Conservation (phyloP, 192 early-diverging fungal genomes). For the Umbelopsis ramanniana region DNA sequence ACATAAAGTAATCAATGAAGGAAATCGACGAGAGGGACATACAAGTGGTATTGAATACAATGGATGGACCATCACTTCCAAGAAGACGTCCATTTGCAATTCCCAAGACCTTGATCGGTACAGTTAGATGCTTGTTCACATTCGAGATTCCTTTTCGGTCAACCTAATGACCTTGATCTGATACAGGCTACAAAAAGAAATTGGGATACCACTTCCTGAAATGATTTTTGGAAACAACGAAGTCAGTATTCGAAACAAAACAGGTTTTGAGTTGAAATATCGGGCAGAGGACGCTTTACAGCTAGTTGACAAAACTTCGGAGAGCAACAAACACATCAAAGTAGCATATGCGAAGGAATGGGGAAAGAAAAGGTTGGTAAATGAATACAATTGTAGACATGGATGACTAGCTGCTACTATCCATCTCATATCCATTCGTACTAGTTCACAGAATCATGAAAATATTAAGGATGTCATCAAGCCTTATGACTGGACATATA, state of each 20-base stretch:
- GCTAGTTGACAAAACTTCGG: constrained; percentile 68
- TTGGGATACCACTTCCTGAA: constrained; percentile 85
- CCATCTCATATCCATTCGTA: neutral
- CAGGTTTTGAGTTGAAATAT: constrained; percentile 61
- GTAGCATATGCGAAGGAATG: constrained; percentile 88
- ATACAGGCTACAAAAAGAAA: constrained; percentile 51
- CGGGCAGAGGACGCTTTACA: constrained; percentile 76
- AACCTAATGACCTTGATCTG: neutral
- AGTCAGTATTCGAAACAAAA: constrained; percentile 62
- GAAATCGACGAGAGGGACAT: constrained; percentile 40
- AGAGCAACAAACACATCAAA: constrained; percentile 74
- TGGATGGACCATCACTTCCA: constrained; percentile 56
- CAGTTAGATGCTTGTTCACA: neutral
- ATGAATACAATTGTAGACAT: neutral
- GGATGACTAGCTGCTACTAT: neutral
- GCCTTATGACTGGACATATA: constrained; percentile 98
- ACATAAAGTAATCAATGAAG: constrained; percentile 44
- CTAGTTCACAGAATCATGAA: constrained; percentile 55
- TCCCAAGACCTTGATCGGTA: constrained; percentile 62
- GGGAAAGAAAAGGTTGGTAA: constrained; percentile 71
- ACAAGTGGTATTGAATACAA: constrained; percentile 47
- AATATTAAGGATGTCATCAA: constrained; percentile 84
- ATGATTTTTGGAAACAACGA: constrained; percentile 97
- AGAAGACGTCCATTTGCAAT: constrained; percentile 57
- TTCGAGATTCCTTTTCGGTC: neutral